Evolutionary conservation across 306 rosid species (phyloP).

Genomic region (Vigna trinervia): DNA sequence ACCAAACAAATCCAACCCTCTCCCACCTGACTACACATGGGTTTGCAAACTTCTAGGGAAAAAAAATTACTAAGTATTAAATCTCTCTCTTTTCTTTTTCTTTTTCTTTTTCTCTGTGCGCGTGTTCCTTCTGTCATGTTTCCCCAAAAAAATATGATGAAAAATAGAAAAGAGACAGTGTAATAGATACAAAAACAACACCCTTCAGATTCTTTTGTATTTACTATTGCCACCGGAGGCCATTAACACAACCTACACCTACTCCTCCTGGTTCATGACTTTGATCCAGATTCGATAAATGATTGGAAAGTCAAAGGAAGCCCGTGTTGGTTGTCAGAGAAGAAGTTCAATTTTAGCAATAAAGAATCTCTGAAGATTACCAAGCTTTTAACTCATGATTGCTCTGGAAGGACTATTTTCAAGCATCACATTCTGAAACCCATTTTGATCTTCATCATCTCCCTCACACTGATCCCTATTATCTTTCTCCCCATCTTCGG

Average conservation of each 20-base stretch:
- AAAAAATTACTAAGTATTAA: not conserved
- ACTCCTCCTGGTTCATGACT: slow-evolving; percentile 13
- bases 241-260: not conserved
- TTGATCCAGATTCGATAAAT: slow-evolving; percentile 20
- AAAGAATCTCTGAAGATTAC: slow-evolving; percentile 25
- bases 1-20: slow-evolving; percentile 50
- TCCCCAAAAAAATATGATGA: slow-evolving; percentile 8
- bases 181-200: slow-evolving; percentile 27
- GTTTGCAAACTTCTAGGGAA: slow-evolving; percentile 42
- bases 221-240: not conserved
- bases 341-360: not conserved
- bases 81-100: slow-evolving; percentile 26
- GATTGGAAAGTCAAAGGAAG: slow-evolving; percentile 15
- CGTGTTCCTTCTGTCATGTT: slow-evolving; percentile 18
- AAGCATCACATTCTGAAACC: slow-evolving; percentile 45
- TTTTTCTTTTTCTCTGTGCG: not conserved
- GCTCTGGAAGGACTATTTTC: slow-evolving; percentile 48
- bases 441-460: slow-evolving; percentile 46
- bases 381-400: slow-evolving; percentile 51
- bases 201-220: slow-evolving; percentile 8
- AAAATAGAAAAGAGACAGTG: not conserved
- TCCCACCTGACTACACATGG: slow-evolving; percentile 59
- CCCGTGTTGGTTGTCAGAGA: slow-evolving; percentile 12
- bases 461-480: slow-evolving; percentile 47
- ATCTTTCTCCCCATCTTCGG: slow-evolving; percentile 55